Percentiles rank a stretch among this genome's conserved stretches.
phyloP scores from a whole-genome alignment of 345 rosid species.

The Hibiscus mutabilis region DNA sequence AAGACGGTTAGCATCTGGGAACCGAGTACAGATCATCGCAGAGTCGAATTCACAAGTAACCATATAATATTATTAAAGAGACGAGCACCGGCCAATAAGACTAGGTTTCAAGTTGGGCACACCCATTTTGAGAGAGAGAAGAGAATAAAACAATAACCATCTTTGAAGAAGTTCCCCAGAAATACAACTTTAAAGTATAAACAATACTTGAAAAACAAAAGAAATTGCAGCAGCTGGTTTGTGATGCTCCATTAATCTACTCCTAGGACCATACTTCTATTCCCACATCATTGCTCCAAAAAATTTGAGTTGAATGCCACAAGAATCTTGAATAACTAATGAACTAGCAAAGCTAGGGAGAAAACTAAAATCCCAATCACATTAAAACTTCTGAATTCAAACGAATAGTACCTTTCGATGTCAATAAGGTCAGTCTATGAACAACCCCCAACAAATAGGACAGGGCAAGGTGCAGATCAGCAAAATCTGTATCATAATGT shows the following conservation, averaged over 20 bases:
- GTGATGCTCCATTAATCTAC: constrained; percentile 18
- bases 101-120: not conserved
- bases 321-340: constrained; percentile 16
- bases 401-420: constrained; percentile 24
- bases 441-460: constrained; percentile 34
- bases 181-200: not conserved
- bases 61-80: not conserved
- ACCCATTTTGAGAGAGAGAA: not conserved
- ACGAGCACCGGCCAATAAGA: not conserved
- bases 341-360: constrained; percentile 17
- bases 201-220: constrained; percentile 11
- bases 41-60: not conserved
- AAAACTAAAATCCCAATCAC: constrained; percentile 22
- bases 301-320: constrained; percentile 12
- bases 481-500: constrained; percentile 33
- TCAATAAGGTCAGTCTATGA: constrained; percentile 50
- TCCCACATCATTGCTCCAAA: constrained; percentile 24
- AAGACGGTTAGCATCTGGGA: not conserved
- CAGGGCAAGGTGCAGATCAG: constrained; percentile 8
- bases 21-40: not conserved
- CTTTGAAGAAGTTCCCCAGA: not conserved
- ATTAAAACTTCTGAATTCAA: constrained; percentile 25
- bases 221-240: constrained; percentile 3
- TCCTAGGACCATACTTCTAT: constrained; percentile 22
- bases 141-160: not conserved